Evolutionary conservation across 1,284 basidiomycete genomes (phyloP).

Genomic region (Melampsora larici-populina): DNA sequence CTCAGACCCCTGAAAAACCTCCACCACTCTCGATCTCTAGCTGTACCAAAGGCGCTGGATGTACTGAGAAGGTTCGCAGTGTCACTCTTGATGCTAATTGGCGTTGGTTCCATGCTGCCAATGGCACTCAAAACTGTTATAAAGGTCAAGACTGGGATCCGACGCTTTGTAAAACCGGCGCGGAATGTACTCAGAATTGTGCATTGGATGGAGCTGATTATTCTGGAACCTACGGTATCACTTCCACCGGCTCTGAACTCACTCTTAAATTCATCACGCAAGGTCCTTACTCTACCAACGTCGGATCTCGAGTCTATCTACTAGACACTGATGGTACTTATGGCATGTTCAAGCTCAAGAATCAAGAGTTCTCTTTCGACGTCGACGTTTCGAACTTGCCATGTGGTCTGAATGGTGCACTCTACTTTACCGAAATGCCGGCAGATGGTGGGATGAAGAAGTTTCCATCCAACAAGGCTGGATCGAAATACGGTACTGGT

Average conservation of each 20-base stretch:
- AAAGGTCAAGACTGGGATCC: conserved; percentile 9
- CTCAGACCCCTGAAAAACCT: neutral
- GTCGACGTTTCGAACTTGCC: conserved; percentile 34
- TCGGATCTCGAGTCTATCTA: neutral
- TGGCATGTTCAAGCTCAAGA: conserved; percentile 19
- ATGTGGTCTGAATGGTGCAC: conserved; percentile 52
- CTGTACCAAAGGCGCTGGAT: neutral
- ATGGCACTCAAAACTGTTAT: conserved; percentile 5
- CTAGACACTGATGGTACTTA: conserved; percentile 3
- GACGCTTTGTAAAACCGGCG: conserved; percentile 5
- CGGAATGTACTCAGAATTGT: conserved; percentile 21
- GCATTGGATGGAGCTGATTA: conserved; percentile 5
- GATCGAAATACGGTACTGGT: conserved; percentile 46
- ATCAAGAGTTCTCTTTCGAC: conserved; percentile 31
- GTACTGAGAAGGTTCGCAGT: neutral
- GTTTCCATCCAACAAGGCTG: conserved; percentile 8
- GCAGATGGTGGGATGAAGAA: conserved; percentile 47
- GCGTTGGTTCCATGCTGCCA: neutral
- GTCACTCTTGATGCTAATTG: conserved; percentile 22
- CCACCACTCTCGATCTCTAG: neutral
- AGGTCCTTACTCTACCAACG: neutral
- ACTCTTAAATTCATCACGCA: neutral
- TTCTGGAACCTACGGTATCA: neutral
- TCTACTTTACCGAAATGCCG: conserved; percentile 54
- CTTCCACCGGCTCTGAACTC: neutral